Conservation (phyloP, 345 rosid genomes). For the Citrus trifoliata region DNA sequence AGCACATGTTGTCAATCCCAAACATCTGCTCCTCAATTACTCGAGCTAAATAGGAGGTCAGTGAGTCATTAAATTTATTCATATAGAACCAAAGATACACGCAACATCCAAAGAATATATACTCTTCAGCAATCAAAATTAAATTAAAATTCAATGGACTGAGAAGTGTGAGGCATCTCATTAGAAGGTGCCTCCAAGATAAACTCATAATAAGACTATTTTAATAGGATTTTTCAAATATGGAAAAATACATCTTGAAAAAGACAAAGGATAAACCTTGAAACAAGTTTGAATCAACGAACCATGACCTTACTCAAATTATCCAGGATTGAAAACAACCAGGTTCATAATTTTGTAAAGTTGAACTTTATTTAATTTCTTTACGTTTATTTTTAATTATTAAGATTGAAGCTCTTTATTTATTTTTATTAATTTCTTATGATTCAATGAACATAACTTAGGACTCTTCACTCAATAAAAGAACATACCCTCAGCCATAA, state of each 20-base stretch:
- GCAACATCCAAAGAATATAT: background rate
- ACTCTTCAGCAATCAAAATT: background rate
- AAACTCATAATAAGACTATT: background rate
- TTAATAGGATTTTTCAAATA: background rate
- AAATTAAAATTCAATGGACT: background rate
- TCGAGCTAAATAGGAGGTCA: constrained; percentile 54
- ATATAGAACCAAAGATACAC: background rate
- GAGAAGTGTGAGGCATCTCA: background rate
- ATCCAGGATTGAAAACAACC: background rate
- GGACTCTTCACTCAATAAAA: background rate
- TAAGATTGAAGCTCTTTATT: background rate
- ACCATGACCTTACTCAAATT: background rate
- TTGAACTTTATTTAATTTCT: background rate
- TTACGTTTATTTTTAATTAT: background rate
- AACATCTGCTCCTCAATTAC: constrained; percentile 94
- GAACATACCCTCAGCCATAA: background rate
- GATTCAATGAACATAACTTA: background rate
- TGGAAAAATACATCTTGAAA: background rate
- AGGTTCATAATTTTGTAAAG: background rate
- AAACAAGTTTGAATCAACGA: background rate
- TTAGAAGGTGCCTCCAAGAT: background rate
- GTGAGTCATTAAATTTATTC: constrained; percentile 15
- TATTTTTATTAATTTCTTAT: background rate
- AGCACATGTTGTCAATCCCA: constrained; percentile 78
- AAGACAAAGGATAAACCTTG: background rate